Evolutionary conservation across 2,329 filamentous ascomycete genomes (phyloP).

Genomic region (Pseudopithomyces maydicus): DNA sequence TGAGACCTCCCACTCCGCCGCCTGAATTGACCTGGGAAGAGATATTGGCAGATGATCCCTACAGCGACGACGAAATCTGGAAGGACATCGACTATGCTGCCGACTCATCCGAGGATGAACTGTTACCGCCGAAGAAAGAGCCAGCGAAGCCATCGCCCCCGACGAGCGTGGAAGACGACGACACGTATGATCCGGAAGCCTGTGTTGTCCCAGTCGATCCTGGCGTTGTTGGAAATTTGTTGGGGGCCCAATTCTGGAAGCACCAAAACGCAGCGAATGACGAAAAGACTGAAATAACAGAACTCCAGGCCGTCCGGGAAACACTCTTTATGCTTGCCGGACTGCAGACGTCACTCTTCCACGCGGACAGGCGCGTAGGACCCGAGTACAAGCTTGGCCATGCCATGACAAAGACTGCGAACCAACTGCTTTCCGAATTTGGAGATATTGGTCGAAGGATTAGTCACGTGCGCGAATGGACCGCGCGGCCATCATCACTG

Average conservation of each 20-base stretch:
- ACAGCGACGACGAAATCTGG: constrained; percentile 74
- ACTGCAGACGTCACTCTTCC: constrained; percentile 74
- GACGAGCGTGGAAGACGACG: constrained; percentile 46
- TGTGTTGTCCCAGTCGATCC: constrained; percentile 37
- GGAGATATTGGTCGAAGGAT: constrained; percentile 56
- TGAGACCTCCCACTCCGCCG: constrained; percentile 54
- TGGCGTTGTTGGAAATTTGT: constrained; percentile 44
- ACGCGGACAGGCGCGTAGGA: constrained; percentile 42
- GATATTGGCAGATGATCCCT: constrained; percentile 75
- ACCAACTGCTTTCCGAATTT: constrained; percentile 51
- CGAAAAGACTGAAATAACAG: constrained; percentile 58
- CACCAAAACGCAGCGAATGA: constrained; percentile 11
- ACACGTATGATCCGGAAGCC: constrained; percentile 39
- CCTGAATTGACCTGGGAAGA: constrained; percentile 75
- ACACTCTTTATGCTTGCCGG: constrained; percentile 85
- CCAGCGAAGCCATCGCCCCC: constrained; percentile 32
- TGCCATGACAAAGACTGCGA: constrained; percentile 37
- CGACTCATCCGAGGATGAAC: constrained; percentile 68
- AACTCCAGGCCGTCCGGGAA: constrained; percentile 76
- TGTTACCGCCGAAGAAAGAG: constrained; percentile 30
- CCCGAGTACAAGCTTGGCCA: constrained; percentile 48
- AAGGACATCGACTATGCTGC: constrained; percentile 68
- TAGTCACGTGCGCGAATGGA: constrained; percentile 56
- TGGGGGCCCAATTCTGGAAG: constrained; percentile 56
- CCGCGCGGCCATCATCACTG: constrained; percentile 36